Evolutionary conservation across 73 alveolate genomes (phyloP), one percentile per base, ranked within the genome.

Genomic region (Blepharisma japonicum): DNA sequence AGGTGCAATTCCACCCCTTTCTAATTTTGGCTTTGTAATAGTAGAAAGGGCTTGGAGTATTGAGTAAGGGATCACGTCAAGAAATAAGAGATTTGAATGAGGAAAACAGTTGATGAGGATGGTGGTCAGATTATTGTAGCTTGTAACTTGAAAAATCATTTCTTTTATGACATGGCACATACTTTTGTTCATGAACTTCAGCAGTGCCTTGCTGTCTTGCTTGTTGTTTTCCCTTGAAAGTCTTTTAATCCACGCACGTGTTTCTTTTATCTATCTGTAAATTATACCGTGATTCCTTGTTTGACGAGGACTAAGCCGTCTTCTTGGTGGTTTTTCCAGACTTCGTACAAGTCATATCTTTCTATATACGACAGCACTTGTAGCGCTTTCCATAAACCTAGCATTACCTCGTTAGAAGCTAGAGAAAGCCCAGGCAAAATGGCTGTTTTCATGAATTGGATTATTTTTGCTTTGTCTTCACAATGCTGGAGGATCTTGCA

Each of bases 61-160:
- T 4, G 85, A 55, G 56, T 45, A 88, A 1, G 87, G 89, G 21
- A 83, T 68, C 55, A 79, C 45, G 54, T 88, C 95, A 8, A 70
- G 68, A 46, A 68, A 42, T 7, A 88, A 61, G 8, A 56, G 51
- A 4, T 83, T 71, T 45, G 87, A 83, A n/a, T 45, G 45, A n/a
- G 45, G 20, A 21, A 79, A 68, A 9, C 88, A 68, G 45, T 77
- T 46, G 5, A 88, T 66, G 20, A 71, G 47, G 6, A 90, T 46
- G n/a, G 86, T 79, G 46, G 83, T 87, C 84, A 79, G 56, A 50
- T 87, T 87, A 6, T 79, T 78, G 56, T 87, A 87, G 14, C 55
- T 25, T 51, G 56, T 68, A 2, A 86, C 80, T 6, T 82, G 70
- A 7, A 20, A 51, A 9, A 86, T 76, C 78, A 61, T 61, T 61